Base-by-base conservation (phyloP, 192 early-diverging fungal species). In the Coemansia sp. region DNA sequence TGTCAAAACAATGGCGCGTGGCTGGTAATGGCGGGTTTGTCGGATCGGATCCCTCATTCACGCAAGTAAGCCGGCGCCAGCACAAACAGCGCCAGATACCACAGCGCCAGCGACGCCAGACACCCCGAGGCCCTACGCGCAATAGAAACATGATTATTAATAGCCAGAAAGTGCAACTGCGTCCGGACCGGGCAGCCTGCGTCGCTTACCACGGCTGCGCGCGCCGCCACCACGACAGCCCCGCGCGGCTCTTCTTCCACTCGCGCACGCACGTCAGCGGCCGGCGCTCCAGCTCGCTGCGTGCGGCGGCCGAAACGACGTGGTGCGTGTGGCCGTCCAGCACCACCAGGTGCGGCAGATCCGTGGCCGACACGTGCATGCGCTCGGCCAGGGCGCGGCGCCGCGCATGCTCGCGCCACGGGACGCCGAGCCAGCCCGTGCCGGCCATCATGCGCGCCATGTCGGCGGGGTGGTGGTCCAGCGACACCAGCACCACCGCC, bases 191-290 rank as follows among this genome's bases (percentile, higher is more conserved):
- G 28, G 28, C 17, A 10, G 5, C 28, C 15, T 12, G n/a, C 15
- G 26, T 22, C 19, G 42, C 68, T 67, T 67, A 74, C 70, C 70
- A 74, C 66, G 63, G 59, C 50, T 59, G 62, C 39, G 64, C 50
- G 20, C 47, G 62, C 43, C 55, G 58, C 70, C 70, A 72, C 70
- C 70, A 74, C 23, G 70, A 55, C 14, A 60, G 60, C 11, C 70
- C 64, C 10, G 44, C 44, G 28, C 70, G 70, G 50, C 59, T 66
- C 45, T 48, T 48, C 26, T 53, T 58, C 64, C 71, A 67, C 55
- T 75, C 64, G 47, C 56, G 60, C 53, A 75, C 56, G n/a, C 71
- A 67, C 17, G 70, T 74, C 63, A 74, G 51, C 30, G 70, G 70
- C 38, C 56, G 35, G 27, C 55, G 48, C 53, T 74, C 70, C 8